A percentile compares a stretch with the other conserved stretches of the same genome.
Evolutionary conservation across 805 yeast species (phyloP).

Genomic region (Schwanniomyces sp.): DNA sequence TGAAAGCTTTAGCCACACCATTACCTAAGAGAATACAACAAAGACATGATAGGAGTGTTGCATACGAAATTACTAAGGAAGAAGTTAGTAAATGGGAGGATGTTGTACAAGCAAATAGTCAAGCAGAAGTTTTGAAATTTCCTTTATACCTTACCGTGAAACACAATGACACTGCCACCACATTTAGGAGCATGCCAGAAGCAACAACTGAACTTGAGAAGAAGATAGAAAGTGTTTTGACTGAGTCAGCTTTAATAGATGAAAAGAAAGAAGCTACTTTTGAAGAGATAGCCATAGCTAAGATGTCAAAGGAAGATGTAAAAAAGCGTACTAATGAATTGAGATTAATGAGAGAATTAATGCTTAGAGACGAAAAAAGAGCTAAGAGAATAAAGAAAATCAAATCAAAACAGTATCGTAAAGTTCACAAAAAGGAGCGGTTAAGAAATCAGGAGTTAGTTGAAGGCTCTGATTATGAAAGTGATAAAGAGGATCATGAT

Average conservation of each 20-base stretch:
- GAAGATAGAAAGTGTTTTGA: slow-evolving; percentile 59
- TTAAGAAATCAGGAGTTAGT: slow-evolving; percentile 67
- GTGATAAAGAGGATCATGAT: slow-evolving; percentile 61
- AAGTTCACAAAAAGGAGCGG: slow-evolving; percentile 82
- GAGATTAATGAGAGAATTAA: slow-evolving; percentile 88
- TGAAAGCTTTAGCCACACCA: slow-evolving; percentile 69
- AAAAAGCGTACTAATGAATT: slow-evolving; percentile 75
- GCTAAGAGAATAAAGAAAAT: slow-evolving; percentile 92
- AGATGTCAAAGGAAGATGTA: slow-evolving; percentile 78
- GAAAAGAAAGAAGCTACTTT: slow-evolving; percentile 79
- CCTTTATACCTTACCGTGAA: slow-evolving; percentile 58
- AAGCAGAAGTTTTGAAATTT: slow-evolving; percentile 81
- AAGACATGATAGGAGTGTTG: slow-evolving; percentile 83
- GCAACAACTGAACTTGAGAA: slow-evolving; percentile 64
- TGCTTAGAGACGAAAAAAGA: slow-evolving; percentile 92
- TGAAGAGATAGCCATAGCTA: slow-evolving; percentile 83
- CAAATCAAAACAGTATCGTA: slow-evolving; percentile 86
- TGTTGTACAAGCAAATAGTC: slow-evolving; percentile 71
- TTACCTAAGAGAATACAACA: slow-evolving; percentile 83
- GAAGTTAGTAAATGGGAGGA: slow-evolving; percentile 91
- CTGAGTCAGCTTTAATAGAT: slow-evolving; percentile 65
- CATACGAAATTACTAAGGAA: slow-evolving; percentile 83
- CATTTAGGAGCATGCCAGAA: slow-evolving; percentile 46
- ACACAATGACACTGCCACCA: slow-evolving; percentile 47
- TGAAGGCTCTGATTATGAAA: slow-evolving; percentile 55